phyloP scores from a whole-genome alignment of 805 yeast species.

The Teunomyces aglyptinius region DNA sequence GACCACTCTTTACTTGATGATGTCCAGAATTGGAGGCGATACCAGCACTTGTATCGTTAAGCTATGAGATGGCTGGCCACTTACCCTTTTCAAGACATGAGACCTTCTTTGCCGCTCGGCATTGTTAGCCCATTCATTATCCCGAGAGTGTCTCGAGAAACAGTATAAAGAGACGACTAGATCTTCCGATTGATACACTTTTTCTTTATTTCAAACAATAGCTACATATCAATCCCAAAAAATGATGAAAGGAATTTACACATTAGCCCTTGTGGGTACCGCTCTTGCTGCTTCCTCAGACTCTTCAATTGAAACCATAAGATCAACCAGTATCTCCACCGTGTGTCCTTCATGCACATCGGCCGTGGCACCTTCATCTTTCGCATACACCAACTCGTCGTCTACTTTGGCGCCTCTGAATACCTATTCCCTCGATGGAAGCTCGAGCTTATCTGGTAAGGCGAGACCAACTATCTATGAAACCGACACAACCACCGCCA shows the following conservation, averaged over 20 bases:
- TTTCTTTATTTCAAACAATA: too few species aligned
- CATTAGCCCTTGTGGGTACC: conserved; percentile 5
- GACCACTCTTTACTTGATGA: neutral
- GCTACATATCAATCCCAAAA: neutral
- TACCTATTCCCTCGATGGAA: neutral
- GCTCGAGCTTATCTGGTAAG: conserved; percentile 4
- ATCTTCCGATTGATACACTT: neutral
- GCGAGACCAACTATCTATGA: conserved; percentile 18
- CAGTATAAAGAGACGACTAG: neutral
- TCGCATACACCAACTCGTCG: conserved; percentile 10
- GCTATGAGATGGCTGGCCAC: neutral
- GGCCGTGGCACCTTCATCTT: conserved; percentile 10
- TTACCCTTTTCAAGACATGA: neutral
- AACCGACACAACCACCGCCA: conserved; percentile 23
- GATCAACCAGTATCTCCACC: conserved; percentile 8
- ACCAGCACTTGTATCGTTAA: neutral
- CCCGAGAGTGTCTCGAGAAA: neutral
- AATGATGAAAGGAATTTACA: conserved; percentile 4
- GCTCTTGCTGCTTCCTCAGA: conserved; percentile 8
- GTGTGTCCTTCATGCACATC: conserved; percentile 6
- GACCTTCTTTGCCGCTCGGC: neutral
- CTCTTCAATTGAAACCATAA: conserved; percentile 2
- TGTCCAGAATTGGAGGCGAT: neutral
- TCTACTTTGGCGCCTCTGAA: conserved; percentile 2
- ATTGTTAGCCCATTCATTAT: neutral